Percentiles rank a stretch among this genome's conserved stretches.
Conservation (phyloP, 495 filamentous ascomycete species). For the Hypoxylon subgilvum region DNA sequence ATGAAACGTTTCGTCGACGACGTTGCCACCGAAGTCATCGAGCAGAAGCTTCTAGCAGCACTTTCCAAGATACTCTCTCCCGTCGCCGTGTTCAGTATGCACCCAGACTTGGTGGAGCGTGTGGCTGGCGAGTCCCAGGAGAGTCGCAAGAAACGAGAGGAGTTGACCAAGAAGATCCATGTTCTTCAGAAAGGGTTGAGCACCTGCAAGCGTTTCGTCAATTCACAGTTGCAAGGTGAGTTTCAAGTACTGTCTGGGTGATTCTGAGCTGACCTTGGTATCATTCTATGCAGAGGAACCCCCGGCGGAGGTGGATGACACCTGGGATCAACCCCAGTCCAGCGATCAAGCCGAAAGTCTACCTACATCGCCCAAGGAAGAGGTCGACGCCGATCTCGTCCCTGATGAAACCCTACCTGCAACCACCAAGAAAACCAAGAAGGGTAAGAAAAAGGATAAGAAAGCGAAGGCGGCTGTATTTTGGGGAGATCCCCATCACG, state of each 20-base stretch:
- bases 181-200: constrained; percentile 56
- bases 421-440: too few relatives aligned
- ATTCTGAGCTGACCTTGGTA: not conserved
- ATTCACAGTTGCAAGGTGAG: constrained; percentile 23
- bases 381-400: too few relatives aligned
- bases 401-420: too few relatives aligned
- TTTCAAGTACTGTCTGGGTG: too few relatives aligned
- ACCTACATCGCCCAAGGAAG: too few relatives aligned
- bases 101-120: constrained; percentile 50
- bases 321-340: too few relatives aligned
- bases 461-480: too few relatives aligned
- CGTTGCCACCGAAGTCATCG: constrained; percentile 62
- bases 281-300: constrained; percentile 1
- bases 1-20: constrained; percentile 68
- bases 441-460: too few relatives aligned
- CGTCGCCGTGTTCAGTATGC: constrained; percentile 31
- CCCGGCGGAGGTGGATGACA: not conserved
- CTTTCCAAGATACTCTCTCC: constrained; percentile 50
- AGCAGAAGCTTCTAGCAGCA: constrained; percentile 60
- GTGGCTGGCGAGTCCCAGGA: constrained; percentile 65
- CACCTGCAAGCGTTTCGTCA: constrained; percentile 55
- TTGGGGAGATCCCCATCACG: too few relatives aligned
- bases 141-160: constrained; percentile 52
- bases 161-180: constrained; percentile 57
- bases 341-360: too few relatives aligned